Evolutionary conservation across 495 filamentous ascomycete genomes (phyloP).

Genomic region (Chaetomium fimeti): DNA sequence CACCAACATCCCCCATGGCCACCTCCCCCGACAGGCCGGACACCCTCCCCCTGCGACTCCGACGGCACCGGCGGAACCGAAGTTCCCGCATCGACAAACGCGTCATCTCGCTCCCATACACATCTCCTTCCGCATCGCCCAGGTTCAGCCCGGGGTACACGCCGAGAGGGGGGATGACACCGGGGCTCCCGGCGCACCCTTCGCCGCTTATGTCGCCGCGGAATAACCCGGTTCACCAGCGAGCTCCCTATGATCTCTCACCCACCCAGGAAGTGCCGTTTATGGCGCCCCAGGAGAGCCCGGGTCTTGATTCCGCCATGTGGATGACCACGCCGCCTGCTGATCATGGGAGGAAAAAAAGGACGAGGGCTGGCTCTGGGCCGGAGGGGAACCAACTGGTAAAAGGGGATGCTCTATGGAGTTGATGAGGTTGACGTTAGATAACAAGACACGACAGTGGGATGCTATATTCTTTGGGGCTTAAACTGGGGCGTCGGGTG

Average conservation of each 20-base stretch:
- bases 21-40: constrained; percentile 8
- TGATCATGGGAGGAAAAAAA: constrained; percentile 16
- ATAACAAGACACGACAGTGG: too few relatives aligned
- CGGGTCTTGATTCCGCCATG: constrained; percentile 9
- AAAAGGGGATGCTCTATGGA: constrained; percentile 25
- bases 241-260: constrained; percentile 17
- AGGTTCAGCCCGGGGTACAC: constrained; percentile 16
- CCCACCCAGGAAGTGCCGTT: constrained; percentile 18
- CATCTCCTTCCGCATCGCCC: constrained; percentile 10
- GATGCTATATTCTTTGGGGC: not conserved
- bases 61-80: constrained; percentile 12
- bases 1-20: constrained; percentile 31
- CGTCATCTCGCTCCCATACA: constrained; percentile 19
- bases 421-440: too few relatives aligned
- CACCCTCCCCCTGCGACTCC: constrained; percentile 6
- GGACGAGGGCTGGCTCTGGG: constrained; percentile 2
- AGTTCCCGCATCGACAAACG: constrained; percentile 6
- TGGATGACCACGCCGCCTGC: not conserved
- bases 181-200: constrained; percentile 17
- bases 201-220: constrained; percentile 19
- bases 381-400: constrained; percentile 20
- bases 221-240: constrained; percentile 25
- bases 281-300: constrained; percentile 19
- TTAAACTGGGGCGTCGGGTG: not conserved
- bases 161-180: not conserved